phyloP scores from a whole-genome alignment of 1,284 basidiomycete genomes.

The Neolentinus lepideus region DNA sequence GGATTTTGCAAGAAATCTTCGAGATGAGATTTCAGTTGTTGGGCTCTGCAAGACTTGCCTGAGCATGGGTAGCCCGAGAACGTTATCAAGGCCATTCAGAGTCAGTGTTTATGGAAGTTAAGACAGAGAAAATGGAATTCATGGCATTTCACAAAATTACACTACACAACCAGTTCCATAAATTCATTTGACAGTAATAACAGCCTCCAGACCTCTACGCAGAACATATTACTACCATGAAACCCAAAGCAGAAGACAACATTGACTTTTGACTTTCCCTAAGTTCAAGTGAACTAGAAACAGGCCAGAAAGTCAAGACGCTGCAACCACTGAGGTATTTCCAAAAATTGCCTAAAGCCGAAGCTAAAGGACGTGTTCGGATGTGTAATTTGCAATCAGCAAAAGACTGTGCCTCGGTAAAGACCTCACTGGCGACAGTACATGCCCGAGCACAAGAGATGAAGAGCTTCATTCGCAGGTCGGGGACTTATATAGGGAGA shows the following conservation, averaged over 20 bases:
- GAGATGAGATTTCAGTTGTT: constrained; percentile 60
- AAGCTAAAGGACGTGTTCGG: constrained; percentile 30
- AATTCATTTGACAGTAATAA: no score
- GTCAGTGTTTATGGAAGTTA: no score
- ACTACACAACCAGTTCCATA: no score
- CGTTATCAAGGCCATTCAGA: constrained; percentile 85
- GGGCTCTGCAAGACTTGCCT: constrained; percentile 76
- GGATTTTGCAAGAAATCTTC: constrained; percentile 44
- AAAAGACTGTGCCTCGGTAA: constrained; percentile 77
- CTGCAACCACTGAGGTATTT: constrained; percentile 10
- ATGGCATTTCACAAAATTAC: no score
- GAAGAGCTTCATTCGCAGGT: constrained; percentile 5
- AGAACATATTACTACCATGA: no score
- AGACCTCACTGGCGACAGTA: constrained; percentile 89
- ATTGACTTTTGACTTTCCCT: no score
- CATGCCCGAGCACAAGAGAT: constrained; percentile 91
- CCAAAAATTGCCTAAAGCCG: constrained; percentile 29
- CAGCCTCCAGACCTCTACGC: no score
- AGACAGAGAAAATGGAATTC: no score
- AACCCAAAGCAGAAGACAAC: no score
- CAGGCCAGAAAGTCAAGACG: no score
- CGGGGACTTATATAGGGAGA: not conserved
- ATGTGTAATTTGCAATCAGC: constrained; percentile 83
- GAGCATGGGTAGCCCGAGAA: constrained; percentile 87
- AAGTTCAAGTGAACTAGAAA: no score